Evolutionary conservation across 2,329 filamentous ascomycete genomes (phyloP).

Genomic region (Alternaria atra): DNA sequence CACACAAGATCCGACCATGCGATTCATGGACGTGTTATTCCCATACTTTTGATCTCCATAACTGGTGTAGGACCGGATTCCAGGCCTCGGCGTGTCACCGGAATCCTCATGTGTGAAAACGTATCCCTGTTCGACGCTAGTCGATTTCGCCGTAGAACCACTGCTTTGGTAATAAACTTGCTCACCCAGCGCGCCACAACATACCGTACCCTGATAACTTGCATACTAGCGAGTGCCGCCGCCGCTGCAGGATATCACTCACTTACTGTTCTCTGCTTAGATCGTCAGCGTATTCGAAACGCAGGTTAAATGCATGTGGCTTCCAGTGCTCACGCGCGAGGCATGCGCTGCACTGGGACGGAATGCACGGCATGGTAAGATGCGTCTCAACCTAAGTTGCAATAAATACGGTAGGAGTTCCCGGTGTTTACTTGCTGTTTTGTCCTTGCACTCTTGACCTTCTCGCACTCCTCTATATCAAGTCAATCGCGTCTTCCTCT

Average conservation of each 20-base stretch:
- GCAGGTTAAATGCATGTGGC: slow-evolving; percentile 22
- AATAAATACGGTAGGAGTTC: slow-evolving; percentile 43
- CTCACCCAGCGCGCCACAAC: slow-evolving; percentile 26
- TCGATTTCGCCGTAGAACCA: slow-evolving; percentile 18
- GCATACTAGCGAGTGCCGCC: slow-evolving; percentile 27
- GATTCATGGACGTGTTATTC: slow-evolving; percentile 2
- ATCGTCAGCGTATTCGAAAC: slow-evolving; percentile 17
- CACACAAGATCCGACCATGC: neutral
- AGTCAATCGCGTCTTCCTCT: neutral
- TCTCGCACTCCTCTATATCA: slow-evolving; percentile 3
- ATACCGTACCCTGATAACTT: slow-evolving; percentile 14
- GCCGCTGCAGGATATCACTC: slow-evolving; percentile 31
- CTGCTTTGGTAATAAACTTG: slow-evolving; percentile 44
- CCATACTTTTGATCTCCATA: slow-evolving; percentile 1
- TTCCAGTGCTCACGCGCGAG: slow-evolving; percentile 29
- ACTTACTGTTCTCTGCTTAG: slow-evolving; percentile 29
- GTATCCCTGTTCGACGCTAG: slow-evolving; percentile 31
- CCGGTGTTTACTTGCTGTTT: slow-evolving; percentile 8
- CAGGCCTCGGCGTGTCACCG: slow-evolving; percentile 10
- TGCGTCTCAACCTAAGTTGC: slow-evolving; percentile 19
- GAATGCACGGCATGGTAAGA: slow-evolving; percentile 38
- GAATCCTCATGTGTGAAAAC: slow-evolving; percentile 14
- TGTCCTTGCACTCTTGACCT: slow-evolving; percentile 8
- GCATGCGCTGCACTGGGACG: slow-evolving; percentile 32
- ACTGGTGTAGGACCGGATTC: neutral